These are phyloP conservation scores for Claviceps capensis DNA, from an alignment of 2,329 filamentous ascomycete species.

Conservation along the genomic window DNA sequence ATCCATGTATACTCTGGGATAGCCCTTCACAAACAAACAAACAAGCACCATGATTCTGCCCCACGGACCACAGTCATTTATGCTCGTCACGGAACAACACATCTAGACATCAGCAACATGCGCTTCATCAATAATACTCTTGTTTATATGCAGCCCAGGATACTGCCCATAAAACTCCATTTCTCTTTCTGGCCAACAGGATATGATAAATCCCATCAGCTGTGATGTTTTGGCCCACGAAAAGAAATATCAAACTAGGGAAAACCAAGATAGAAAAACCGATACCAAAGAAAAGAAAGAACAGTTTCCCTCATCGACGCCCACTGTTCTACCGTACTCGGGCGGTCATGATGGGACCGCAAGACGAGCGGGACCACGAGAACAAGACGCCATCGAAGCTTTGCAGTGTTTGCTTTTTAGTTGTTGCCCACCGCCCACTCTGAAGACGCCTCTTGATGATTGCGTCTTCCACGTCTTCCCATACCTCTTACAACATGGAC, in stretches of 20 bases:
- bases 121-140: neutral
- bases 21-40: no score
- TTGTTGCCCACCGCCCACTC: neutral
- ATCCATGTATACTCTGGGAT: no score
- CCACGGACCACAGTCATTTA: no score
- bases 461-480: neutral
- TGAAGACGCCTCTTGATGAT: neutral
- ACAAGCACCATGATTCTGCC: no score
- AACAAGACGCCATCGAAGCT: neutral
- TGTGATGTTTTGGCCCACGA: neutral
- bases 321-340: neutral
- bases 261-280: no score
- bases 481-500: neutral
- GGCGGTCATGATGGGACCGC: neutral
- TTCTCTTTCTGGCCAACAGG: neutral
- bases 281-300: neutral
- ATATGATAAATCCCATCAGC: neutral
- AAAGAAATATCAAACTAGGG: neutral
- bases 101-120: neutral
- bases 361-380: neutral
- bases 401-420: neutral
- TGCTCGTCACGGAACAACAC: no score
- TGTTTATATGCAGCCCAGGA: neutral
- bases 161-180: slow-evolving; percentile 1
- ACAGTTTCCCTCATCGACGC: neutral